Conservation (phyloP, 805 yeast genomes). For the Saccharomycopsis javanensis region DNA sequence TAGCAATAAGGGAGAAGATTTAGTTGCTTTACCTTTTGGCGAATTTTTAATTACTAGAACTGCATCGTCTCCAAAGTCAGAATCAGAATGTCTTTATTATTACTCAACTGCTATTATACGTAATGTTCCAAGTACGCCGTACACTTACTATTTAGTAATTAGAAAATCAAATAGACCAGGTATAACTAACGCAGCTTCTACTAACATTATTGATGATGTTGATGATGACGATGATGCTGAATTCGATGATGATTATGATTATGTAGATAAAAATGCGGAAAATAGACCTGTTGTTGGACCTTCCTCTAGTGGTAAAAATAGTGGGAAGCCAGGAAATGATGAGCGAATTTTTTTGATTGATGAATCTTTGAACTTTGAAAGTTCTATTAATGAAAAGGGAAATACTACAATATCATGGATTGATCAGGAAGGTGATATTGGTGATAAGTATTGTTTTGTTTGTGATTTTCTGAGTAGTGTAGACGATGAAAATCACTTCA, state of each 20-base stretch:
- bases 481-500: constrained; percentile 28
- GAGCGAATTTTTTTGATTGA: constrained; percentile 66
- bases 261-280: constrained; percentile 27
- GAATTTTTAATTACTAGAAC: constrained; percentile 65
- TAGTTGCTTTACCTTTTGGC: constrained; percentile 69
- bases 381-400: constrained; percentile 43
- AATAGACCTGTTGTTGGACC: constrained; percentile 12
- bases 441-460: constrained; percentile 74
- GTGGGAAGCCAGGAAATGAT: constrained; percentile 28
- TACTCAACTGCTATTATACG: constrained; percentile 71
- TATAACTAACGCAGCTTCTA: constrained; percentile 40
- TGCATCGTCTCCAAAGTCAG: constrained; percentile 79
- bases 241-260: constrained; percentile 33
- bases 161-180: constrained; percentile 63
- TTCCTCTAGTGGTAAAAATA: constrained; percentile 25
- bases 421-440: constrained; percentile 78
- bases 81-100: constrained; percentile 68
- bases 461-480: constrained; percentile 43
- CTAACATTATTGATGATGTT: constrained; percentile 29
- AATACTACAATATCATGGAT: constrained; percentile 62
- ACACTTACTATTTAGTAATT: constrained; percentile 59
- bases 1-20: constrained; percentile 39
- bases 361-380: constrained; percentile 47
- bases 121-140: constrained; percentile 51
- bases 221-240: constrained; percentile 1